Evolutionary conservation across 768 basidiomycete species (phyloP).

Genomic region (Cubamyces lactineus): DNA sequence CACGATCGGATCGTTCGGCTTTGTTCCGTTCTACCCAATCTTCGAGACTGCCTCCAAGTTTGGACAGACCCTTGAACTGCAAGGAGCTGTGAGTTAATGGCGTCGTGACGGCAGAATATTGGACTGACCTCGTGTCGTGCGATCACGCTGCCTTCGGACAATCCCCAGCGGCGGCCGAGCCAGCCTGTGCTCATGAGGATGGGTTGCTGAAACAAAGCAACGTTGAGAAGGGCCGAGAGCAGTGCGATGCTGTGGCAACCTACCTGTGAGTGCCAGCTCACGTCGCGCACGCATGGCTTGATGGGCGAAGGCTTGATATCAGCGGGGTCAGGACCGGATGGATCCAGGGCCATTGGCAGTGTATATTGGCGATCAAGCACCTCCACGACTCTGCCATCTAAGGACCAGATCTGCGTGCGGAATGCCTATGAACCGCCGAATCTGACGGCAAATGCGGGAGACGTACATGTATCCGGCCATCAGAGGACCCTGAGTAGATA

Average conservation of each 20-base stretch:
- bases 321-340: conserved; percentile 62
- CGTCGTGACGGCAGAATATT: not conserved
- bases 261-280: conserved; percentile 92
- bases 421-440: not conserved
- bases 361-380: conserved; percentile 80
- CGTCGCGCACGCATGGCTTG: conserved; percentile 79
- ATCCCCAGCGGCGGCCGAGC: conserved; percentile 52
- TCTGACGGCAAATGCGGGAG: not conserved
- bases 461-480: conserved; percentile 82
- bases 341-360: conserved; percentile 69
- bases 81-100: not conserved
- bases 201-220: conserved; percentile 60
- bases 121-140: conserved; percentile 73
- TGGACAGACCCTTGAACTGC: conserved; percentile 86
- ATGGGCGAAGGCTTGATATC: conserved; percentile 33
- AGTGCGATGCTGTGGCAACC: not conserved
- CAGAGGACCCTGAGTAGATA: conserved; percentile 90
- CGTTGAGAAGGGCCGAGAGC: too few relatives aligned
- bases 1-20: conserved; percentile 38
- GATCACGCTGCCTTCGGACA: conserved; percentile 68
- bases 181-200: conserved; percentile 92
- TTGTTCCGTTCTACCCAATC: conserved; percentile 70
- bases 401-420: conserved; percentile 84
- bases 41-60: conserved; percentile 65
- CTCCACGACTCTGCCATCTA: conserved; percentile 87